Evolutionary conservation across 129 eudicot genomes (phyloP), one percentile per base, ranked within the genome.

Genomic region (Helianthus tuberosus): DNA sequence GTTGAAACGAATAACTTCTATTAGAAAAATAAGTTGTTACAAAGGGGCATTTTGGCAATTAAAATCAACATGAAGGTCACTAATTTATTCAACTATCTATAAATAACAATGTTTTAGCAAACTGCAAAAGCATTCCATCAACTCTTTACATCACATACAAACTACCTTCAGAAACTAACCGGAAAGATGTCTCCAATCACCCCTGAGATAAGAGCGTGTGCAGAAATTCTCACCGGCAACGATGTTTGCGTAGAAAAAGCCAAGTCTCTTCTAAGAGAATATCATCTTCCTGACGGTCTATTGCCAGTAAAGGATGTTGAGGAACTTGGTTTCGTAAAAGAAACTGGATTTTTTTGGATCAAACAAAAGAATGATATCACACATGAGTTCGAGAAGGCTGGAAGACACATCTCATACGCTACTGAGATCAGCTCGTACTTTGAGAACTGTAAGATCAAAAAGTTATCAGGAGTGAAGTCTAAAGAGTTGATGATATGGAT

Each of bases 401-500:
- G 84, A 12, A 79, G 68, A 78, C 82, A 70, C 4, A 86, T 85
- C 7, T 73, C 82, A n/a, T 88, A 88, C 57, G 94, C 78, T 2
- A 41, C 84, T 7, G 88, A 88, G 69, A 81, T 86, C 66, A 86
- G 85, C 11, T 84, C 83, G 4, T 27, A 50, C 23, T 79, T 82
- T 0, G 85, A 83, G 47, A 55, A 81, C 41, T 66, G 76, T 44
- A 82, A 71, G 86, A 85, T 88, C 71, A 82, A 80, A 81, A 82
- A 85, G 54, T 75, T 88, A 10, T 82, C 88, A 0, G 93, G 93
- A 7, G 68, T 62, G 0, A 62, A 62, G 25, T 62, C 48, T 1
- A 87, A 87, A 81, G 93, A 87, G 82, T 64, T 87, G n/a, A 73
- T 87, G 41, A 39, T 87, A 29, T 87, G 93, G 93, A 48, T 87